A percentile compares a stretch with the other conserved stretches of the same genome.
Conservation (phyloP, 768 basidiomycete genomes). For the Neoboletus brunneissimus region DNA sequence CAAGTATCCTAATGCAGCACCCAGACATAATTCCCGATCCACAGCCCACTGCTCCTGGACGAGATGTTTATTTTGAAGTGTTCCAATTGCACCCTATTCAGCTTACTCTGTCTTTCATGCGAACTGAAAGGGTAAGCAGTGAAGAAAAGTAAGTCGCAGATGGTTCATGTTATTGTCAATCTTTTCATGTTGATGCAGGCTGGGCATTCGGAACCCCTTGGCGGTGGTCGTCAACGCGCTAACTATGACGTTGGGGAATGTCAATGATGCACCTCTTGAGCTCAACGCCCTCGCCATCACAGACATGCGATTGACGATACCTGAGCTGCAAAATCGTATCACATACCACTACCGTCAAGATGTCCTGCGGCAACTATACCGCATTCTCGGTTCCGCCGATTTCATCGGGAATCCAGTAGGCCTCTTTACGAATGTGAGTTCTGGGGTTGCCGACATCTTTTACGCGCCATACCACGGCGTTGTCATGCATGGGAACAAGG, state of each 20-base stretch:
- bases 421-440: constrained; percentile 96
- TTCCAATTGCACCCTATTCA: constrained; percentile 93
- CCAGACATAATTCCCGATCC: constrained; percentile 71
- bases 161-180: neutral
- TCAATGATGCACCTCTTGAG: constrained; percentile 93
- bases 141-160: constrained; percentile 77
- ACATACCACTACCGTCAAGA: constrained; percentile 93
- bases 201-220: constrained; percentile 83
- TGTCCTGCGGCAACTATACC: constrained; percentile 88
- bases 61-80: constrained; percentile 92
- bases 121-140: constrained; percentile 88
- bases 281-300: constrained; percentile 93
- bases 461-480: constrained; percentile 98
- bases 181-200: constrained; percentile 36
- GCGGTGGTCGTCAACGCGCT: constrained; percentile 92
- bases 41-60: constrained; percentile 58
- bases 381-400: constrained; percentile 96
- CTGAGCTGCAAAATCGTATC: constrained; percentile 82
- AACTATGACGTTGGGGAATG: constrained; percentile 95
- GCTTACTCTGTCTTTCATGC: constrained; percentile 93
- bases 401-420: constrained; percentile 96
- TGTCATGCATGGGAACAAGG: constrained; percentile 93
- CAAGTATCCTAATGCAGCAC: constrained; percentile 70
- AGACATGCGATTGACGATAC: constrained; percentile 85
- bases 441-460: constrained; percentile 97